Conservation (phyloP, 1,284 basidiomycete species). For the Amylostereum chailletii region DNA sequence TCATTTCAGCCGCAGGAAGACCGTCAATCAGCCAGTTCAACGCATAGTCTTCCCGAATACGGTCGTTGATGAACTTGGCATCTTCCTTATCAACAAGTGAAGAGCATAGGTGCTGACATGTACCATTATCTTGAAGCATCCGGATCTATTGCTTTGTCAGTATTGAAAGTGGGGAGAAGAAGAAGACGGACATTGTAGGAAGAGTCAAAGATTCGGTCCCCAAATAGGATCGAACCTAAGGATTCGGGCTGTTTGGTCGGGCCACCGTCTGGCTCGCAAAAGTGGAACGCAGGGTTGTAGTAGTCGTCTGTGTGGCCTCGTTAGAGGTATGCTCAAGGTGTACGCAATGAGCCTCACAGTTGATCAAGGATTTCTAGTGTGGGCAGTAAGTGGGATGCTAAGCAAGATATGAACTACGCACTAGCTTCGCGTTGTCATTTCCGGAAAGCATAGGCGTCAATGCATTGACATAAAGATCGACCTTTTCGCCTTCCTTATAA, state of each 20-base stretch:
- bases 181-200: constrained; percentile 66
- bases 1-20: constrained; percentile 90
- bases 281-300: constrained; percentile 80
- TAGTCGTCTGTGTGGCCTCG: constrained; percentile 60
- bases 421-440: constrained; percentile 69
- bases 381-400: background rate
- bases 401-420: constrained; percentile 25
- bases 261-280: constrained; percentile 78
- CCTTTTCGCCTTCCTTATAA: constrained; percentile 61
- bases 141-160: constrained; percentile 41
- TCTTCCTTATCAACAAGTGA: constrained; percentile 58
- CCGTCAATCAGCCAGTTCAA: constrained; percentile 95
- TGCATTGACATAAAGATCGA: constrained; percentile 79
- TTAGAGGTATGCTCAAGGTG: background rate
- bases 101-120: constrained; percentile 75
- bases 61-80: constrained; percentile 84
- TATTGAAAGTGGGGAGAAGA: constrained; percentile 2
- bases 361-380: constrained; percentile 15
- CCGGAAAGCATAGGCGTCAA: constrained; percentile 77
- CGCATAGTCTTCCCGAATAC: constrained; percentile 89
- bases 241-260: constrained; percentile 79
- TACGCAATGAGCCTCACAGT: constrained; percentile 12
- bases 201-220: constrained; percentile 91
- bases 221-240: constrained; percentile 90
- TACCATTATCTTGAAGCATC: constrained; percentile 66